Conservation (phyloP, 208 protist genomes). For the Leishmania turanica region DNA sequence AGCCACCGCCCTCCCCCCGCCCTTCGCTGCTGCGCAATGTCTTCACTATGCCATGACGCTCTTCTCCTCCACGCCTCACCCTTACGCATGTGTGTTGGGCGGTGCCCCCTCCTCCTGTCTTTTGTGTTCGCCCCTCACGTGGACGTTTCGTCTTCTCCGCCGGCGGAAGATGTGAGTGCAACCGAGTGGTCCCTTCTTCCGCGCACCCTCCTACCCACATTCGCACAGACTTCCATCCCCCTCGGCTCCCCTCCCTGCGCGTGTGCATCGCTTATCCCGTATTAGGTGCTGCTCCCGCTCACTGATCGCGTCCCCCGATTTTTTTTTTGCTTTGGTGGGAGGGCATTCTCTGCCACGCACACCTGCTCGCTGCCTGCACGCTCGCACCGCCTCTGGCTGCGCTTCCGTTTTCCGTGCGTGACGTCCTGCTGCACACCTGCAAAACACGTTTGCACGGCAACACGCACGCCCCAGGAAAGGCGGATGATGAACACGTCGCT, state of each 20-base stretch:
- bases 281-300: background rate
- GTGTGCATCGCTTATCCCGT: background rate
- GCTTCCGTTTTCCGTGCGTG: background rate
- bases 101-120: background rate
- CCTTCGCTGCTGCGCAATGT: background rate
- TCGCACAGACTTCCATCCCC: background rate
- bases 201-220: background rate
- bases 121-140: background rate
- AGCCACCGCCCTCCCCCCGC: background rate
- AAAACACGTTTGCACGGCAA: background rate
- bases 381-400: background rate
- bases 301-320: no score
- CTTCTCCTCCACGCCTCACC: background rate
- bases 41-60: background rate
- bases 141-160: background rate
- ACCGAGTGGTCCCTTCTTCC: background rate
- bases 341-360: background rate
- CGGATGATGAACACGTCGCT: conserved; percentile 37
- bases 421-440: no score
- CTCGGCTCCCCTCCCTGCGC: background rate
- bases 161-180: background rate
- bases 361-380: background rate
- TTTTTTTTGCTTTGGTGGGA: background rate
- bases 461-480: background rate
- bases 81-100: background rate